phyloP scores from a whole-genome alignment of 805 yeast genomes.

The Metschnikowia matae region DNA sequence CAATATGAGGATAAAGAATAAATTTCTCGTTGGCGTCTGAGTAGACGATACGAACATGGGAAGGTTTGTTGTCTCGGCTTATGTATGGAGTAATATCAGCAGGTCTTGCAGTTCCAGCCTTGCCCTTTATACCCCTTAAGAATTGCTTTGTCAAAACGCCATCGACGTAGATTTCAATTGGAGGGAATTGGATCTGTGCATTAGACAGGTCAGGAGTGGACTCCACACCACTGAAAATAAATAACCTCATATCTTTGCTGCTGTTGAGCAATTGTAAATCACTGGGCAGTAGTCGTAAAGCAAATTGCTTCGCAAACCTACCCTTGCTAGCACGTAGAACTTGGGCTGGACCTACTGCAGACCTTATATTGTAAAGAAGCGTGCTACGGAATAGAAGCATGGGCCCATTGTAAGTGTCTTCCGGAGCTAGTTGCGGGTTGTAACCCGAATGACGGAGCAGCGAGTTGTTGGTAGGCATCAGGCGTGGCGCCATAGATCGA shows the following conservation, averaged over 20 bases:
- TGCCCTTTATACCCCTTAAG: slow-evolving; percentile 67
- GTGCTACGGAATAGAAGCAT: slow-evolving; percentile 47
- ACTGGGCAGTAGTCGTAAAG: slow-evolving; percentile 40
- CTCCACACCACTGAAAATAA: slow-evolving; percentile 50
- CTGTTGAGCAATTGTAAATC: slow-evolving; percentile 38
- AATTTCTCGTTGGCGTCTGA: slow-evolving; percentile 52
- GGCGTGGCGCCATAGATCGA: not conserved
- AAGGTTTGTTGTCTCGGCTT: slow-evolving; percentile 24
- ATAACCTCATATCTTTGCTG: slow-evolving; percentile 31
- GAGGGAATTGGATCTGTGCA: slow-evolving; percentile 62
- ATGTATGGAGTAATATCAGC: slow-evolving; percentile 62
- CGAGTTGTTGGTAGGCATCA: not conserved
- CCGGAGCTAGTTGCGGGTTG: not conserved
- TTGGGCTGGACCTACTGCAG: slow-evolving; percentile 46
- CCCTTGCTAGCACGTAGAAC: slow-evolving; percentile 45
- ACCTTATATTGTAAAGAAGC: slow-evolving; percentile 51
- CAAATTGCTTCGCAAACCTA: slow-evolving; percentile 28
- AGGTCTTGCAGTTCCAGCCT: slow-evolving; percentile 76
- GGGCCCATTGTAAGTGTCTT: slow-evolving; percentile 25
- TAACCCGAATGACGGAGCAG: not conserved
- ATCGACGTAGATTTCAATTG: slow-evolving; percentile 65
- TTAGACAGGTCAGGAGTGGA: slow-evolving; percentile 21
- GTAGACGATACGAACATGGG: slow-evolving; percentile 48
- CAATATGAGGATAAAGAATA: slow-evolving; percentile 56
- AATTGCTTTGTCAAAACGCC: slow-evolving; percentile 38